A percentile compares a stretch with the other conserved stretches of the same genome.
These are phyloP conservation scores for Alternaria ethzedia DNA, from an alignment of 2,329 filamentous ascomycete genomes.

Conservation along the genomic window DNA sequence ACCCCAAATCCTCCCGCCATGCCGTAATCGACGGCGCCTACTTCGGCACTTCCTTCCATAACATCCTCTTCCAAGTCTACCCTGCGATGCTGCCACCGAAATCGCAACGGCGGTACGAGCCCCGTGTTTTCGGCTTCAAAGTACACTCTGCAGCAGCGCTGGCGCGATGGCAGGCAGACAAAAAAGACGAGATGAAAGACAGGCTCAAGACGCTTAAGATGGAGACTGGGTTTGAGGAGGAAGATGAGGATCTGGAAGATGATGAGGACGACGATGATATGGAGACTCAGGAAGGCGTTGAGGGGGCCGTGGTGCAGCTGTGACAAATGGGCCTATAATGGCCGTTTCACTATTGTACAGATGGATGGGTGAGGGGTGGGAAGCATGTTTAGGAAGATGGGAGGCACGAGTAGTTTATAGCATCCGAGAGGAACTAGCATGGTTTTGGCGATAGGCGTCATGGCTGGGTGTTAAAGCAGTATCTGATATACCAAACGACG, in stretches of 20 bases:
- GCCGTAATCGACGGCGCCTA: constrained; percentile 96
- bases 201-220: constrained; percentile 72
- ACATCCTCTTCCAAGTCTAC: constrained; percentile 99
- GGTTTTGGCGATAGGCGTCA: constrained; percentile 30
- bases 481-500: constrained; percentile 11
- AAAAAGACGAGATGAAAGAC: constrained; percentile 81
- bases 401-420: constrained; percentile 5
- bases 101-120: constrained; percentile 83
- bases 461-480: constrained; percentile 21
- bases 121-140: constrained; percentile 92
- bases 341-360: constrained; percentile 5
- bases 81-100: constrained; percentile 87
- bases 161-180: constrained; percentile 85
- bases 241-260: constrained; percentile 66
- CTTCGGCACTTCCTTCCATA: constrained; percentile 98
- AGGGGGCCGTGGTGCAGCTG: constrained; percentile 31
- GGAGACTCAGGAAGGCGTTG: constrained; percentile 37
- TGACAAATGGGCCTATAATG: constrained; percentile 18
- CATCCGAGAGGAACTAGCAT: constrained; percentile 20
- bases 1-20: constrained; percentile 96
- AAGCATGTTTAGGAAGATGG: not conserved
- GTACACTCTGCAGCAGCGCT: constrained; percentile 89
- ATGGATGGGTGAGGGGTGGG: not conserved
- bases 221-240: constrained; percentile 79
- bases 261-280: constrained; percentile 60